phyloP scores from a whole-genome alignment of 2,329 filamentous ascomycete species.

The Cordyceps cateniannulata region DNA sequence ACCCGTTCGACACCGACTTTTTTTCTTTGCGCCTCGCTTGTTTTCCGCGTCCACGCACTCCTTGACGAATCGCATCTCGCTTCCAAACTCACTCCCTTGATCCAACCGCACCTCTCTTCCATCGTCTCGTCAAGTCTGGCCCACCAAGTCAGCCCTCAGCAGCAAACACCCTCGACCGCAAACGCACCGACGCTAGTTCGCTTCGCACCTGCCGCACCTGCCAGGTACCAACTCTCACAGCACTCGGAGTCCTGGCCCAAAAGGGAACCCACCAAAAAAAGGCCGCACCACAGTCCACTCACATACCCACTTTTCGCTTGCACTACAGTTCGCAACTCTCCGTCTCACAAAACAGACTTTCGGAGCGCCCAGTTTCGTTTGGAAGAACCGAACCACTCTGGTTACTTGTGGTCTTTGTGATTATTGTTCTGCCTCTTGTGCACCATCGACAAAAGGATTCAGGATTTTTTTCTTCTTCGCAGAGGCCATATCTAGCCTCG shows the following conservation, averaged over 20 bases:
- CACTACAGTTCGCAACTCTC: not conserved
- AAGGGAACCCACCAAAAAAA: not conserved
- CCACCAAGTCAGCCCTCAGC: not conserved
- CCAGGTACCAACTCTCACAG: constrained; percentile 8
- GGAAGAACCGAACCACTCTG: not conserved
- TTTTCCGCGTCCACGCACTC: not conserved
- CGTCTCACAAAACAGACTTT: not conserved
- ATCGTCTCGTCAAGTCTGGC: not conserved
- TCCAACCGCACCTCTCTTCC: not conserved
- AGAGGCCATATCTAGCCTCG: not conserved
- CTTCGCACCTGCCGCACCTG: constrained; percentile 1
- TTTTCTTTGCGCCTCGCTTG: not conserved
- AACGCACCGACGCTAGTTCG: not conserved
- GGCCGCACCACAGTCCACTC: not conserved
- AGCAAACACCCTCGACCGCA: not conserved
- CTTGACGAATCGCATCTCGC: not conserved
- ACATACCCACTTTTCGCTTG: not conserved
- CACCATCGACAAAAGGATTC: not conserved
- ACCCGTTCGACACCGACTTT: not conserved
- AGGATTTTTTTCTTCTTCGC: not conserved
- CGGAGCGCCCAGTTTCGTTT: not conserved
- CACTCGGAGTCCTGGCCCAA: not conserved
- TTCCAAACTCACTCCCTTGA: not conserved
- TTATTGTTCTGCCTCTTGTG: not conserved
- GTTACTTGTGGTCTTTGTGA: not conserved